Percentiles rank a stretch among this genome's conserved stretches.
Evolutionary conservation across 2,329 filamentous ascomycete genomes (phyloP).

Genomic region (Botrytis porri): DNA sequence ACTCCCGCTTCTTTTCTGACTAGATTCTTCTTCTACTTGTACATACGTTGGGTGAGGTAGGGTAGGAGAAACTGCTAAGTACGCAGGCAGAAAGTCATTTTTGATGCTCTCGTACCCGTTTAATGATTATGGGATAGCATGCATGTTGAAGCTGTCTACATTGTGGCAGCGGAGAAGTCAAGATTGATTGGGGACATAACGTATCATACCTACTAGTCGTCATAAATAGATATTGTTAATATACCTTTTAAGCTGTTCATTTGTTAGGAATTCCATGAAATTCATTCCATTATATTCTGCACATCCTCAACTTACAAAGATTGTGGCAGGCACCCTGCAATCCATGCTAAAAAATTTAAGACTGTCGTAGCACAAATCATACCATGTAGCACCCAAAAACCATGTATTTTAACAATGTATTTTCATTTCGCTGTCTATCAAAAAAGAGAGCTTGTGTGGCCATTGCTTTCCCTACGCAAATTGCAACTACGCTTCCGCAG

Average conservation of each 20-base stretch:
- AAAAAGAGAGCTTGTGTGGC: not conserved
- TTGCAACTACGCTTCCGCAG: not conserved
- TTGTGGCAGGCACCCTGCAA: not conserved
- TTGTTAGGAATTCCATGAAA: not conserved
- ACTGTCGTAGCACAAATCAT: not conserved
- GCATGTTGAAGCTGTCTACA: not conserved
- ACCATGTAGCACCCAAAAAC: not conserved
- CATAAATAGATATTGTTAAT: conserved; percentile 13
- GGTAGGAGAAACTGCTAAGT: not conserved
- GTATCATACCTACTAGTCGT: not conserved
- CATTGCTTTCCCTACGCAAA: not conserved
- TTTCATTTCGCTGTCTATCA: not conserved
- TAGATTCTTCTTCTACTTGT: not conserved
- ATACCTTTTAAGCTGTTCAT: not conserved
- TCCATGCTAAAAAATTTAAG: not conserved
- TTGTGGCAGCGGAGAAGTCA: not conserved
- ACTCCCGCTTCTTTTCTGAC: not conserved
- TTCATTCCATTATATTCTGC: not conserved
- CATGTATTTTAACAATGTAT: not conserved
- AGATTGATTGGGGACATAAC: not conserved
- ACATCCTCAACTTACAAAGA: not conserved
- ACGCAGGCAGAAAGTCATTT: not conserved
- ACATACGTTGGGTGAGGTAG: not conserved
- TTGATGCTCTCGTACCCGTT: not conserved
- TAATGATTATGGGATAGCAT: not conserved